Percentiles rank a stretch among this genome's conserved stretches.
phyloP scores from a whole-genome alignment of 768 basidiomycete species.

The Auriscalpium vulgare region DNA sequence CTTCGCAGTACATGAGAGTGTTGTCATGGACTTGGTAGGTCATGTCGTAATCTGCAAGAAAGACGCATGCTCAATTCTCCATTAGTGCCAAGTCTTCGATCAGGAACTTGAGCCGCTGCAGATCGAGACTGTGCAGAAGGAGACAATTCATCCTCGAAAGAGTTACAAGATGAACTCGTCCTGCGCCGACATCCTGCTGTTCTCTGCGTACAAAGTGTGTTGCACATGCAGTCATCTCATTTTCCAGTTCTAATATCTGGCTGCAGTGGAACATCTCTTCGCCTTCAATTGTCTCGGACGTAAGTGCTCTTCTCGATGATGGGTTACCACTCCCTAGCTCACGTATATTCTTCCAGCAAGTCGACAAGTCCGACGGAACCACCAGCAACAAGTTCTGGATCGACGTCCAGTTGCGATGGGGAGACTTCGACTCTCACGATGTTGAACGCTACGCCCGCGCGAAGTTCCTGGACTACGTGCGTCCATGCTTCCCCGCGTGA shows the following conservation, averaged over 20 bases:
- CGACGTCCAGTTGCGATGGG: slow-evolving; percentile 92
- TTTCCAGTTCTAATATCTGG: neutral
- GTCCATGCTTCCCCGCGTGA: slow-evolving; percentile 18
- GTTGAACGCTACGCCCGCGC: slow-evolving; percentile 98
- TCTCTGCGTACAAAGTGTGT: slow-evolving; percentile 81
- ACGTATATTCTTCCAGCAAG: slow-evolving; percentile 42
- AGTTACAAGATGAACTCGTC: slow-evolving; percentile 99
- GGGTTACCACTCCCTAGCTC: neutral
- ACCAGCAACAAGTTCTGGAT: slow-evolving; percentile 99
- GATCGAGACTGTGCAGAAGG: slow-evolving; percentile 99
- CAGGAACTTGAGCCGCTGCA: slow-evolving; percentile 97
- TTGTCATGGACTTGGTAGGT: slow-evolving; percentile 81
- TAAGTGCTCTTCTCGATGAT: slow-evolving; percentile 27
- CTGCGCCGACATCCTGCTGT: slow-evolving; percentile 96
- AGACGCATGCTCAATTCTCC: neutral
- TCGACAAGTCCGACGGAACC: slow-evolving; percentile 95
- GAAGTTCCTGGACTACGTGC: slow-evolving; percentile 95
- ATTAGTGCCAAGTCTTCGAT: slow-evolving; percentile 93
- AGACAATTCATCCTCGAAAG: slow-evolving; percentile 98
- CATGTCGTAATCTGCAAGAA: neutral
- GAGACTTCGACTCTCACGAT: slow-evolving; percentile 98
- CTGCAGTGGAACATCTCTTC: slow-evolving; percentile 93
- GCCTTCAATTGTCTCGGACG: slow-evolving; percentile 91
- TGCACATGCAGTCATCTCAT: neutral
- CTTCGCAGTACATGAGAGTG: slow-evolving; percentile 72